Conservation (phyloP, 257 asterid species). For the Fraxinus pennsylvanica region DNA sequence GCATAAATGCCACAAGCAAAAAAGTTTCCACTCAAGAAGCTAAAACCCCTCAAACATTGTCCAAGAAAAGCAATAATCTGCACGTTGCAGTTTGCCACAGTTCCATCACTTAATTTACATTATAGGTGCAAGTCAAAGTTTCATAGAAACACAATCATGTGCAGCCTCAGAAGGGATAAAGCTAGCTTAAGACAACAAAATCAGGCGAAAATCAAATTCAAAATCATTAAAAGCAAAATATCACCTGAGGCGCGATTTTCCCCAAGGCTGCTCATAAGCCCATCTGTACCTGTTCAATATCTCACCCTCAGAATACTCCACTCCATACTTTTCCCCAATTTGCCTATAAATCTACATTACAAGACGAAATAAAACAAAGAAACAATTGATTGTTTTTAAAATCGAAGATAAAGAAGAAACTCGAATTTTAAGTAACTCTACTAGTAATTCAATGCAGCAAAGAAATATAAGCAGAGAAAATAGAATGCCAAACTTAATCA, state of each 20-base stretch:
- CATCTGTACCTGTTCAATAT: conserved; percentile 75
- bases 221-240: conserved; percentile 17
- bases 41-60: background rate
- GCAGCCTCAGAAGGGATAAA: background rate
- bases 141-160: background rate
- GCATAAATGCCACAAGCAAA: background rate
- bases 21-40: background rate
- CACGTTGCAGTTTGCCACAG: background rate
- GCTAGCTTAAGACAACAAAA: background rate
- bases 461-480: background rate
- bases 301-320: conserved; percentile 79
- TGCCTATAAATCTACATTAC: conserved; percentile 70
- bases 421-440: background rate
- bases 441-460: background rate
- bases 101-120: background rate
- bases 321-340: conserved; percentile 96
- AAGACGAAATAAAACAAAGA: background rate
- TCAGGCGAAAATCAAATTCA: background rate
- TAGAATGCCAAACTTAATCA: background rate
- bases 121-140: background rate
- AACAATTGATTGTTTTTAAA: background rate
- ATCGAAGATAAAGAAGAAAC: background rate
- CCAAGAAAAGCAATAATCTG: background rate
- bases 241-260: conserved; percentile 90
- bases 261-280: conserved; percentile 99